Evolutionary conservation across 257 asterid species (phyloP).

Genomic region (Rubia yunnanensis): DNA sequence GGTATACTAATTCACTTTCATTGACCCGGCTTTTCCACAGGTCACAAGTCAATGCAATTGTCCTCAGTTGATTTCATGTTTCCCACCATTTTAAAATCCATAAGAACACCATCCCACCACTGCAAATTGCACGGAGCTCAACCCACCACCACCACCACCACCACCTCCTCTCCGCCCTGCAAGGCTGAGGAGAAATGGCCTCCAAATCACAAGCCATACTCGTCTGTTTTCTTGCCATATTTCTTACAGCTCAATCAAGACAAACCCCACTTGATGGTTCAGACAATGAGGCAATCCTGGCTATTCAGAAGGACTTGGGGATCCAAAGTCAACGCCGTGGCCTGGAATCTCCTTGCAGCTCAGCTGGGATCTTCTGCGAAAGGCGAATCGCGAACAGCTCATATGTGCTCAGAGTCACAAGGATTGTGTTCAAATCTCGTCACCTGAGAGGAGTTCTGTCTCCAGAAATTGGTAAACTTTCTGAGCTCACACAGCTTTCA

Average conservation of each 20-base stretch:
- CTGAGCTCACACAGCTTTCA: slow-evolving; percentile 65
- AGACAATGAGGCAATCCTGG: slow-evolving; percentile 41
- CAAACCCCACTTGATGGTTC: slow-evolving; percentile 32
- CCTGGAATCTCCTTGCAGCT: slow-evolving; percentile 33
- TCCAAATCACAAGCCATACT: slow-evolving; percentile 26
- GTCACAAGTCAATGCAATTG: not conserved
- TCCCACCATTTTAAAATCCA: not conserved
- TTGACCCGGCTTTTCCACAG: slow-evolving; percentile 1
- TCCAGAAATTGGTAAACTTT: slow-evolving; percentile 52
- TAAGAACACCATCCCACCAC: not conserved
- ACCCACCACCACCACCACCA: slow-evolving; percentile 13
- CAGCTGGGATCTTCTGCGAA: slow-evolving; percentile 60
- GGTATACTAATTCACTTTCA: not conserved
- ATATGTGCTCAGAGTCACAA: slow-evolving; percentile 43
- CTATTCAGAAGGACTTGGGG: slow-evolving; percentile 37
- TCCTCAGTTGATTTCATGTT: not conserved
- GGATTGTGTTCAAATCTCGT: slow-evolving; percentile 40
- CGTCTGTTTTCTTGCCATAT: slow-evolving; percentile 23
- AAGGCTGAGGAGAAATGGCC: slow-evolving; percentile 29
- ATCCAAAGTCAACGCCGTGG: slow-evolving; percentile 19
- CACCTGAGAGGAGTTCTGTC: slow-evolving; percentile 46
- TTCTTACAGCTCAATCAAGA: slow-evolving; percentile 38
- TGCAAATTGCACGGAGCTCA: not conserved
- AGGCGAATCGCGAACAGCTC: slow-evolving; percentile 30
- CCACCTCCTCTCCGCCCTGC: slow-evolving; percentile 11